Evolutionary conservation across 108 stramenopile species (phyloP).

Genomic region (Cyclotella kingstonii): DNA sequence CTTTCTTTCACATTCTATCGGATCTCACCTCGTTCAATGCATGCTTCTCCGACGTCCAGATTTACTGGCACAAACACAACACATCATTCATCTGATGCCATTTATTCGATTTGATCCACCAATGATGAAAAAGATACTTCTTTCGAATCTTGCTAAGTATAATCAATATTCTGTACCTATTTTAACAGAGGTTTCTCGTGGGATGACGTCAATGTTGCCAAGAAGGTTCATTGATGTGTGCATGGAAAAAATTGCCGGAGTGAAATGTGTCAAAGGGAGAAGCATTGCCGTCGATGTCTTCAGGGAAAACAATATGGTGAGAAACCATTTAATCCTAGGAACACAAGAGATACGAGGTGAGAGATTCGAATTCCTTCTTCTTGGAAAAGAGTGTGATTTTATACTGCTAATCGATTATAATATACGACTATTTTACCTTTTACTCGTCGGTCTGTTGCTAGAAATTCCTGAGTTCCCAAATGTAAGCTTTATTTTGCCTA

Average conservation of each 20-base stretch:
- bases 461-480: slow-evolving; percentile 62
- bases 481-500: slow-evolving; percentile 30
- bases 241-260: slow-evolving; percentile 24
- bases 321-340: slow-evolving; percentile 71
- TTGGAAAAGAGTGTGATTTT: too few relatives aligned
- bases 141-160: slow-evolving; percentile 42
- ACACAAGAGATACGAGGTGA: slow-evolving; percentile 67
- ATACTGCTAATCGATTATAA: too few relatives aligned
- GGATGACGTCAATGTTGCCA: slow-evolving; percentile 19
- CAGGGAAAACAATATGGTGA: slow-evolving; percentile 43
- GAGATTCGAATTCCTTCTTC: not conserved
- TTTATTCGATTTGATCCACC: slow-evolving; percentile 66
- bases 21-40: slow-evolving; percentile 67
- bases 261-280: slow-evolving; percentile 51
- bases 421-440: too few relatives aligned
- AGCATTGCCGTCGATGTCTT: slow-evolving; percentile 50
- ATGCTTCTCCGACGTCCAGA: slow-evolving; percentile 56
- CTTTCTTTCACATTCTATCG: slow-evolving; percentile 80
- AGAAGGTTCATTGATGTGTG: slow-evolving; percentile 28
- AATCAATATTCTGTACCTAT: slow-evolving; percentile 40
- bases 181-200: slow-evolving; percentile 11
- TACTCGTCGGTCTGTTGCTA: too few relatives aligned
- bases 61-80: slow-evolving; percentile 46
- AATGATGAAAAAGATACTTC: slow-evolving; percentile 8
- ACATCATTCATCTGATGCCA: slow-evolving; percentile 72